phyloP scores from a whole-genome alignment of 345 rosid genomes.

The Rubroshorea leprosula region DNA sequence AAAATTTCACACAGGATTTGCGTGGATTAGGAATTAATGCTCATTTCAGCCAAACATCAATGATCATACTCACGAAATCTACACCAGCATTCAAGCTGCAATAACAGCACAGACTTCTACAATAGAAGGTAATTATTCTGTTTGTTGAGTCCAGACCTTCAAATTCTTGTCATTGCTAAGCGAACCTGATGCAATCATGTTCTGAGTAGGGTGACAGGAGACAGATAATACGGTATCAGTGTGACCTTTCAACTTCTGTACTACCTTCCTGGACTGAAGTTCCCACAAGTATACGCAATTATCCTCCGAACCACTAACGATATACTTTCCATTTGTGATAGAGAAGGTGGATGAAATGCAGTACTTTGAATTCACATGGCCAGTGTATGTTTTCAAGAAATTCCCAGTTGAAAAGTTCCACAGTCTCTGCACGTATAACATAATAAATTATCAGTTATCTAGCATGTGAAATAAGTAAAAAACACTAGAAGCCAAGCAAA shows the following conservation, averaged over 20 bases:
- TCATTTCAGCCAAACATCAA: not conserved
- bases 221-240: slow-evolving; percentile 73
- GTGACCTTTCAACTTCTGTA: slow-evolving; percentile 95
- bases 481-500: not conserved
- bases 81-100: not conserved
- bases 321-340: slow-evolving; percentile 62
- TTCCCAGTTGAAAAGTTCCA: slow-evolving; percentile 82
- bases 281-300: slow-evolving; percentile 84
- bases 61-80: not conserved
- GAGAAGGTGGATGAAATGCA: slow-evolving; percentile 76
- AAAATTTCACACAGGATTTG: too few relatives aligned
- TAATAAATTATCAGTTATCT: not conserved
- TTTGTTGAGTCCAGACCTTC: slow-evolving; percentile 79
- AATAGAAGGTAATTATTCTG: slow-evolving; percentile 22
- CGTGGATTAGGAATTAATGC: too few relatives aligned
- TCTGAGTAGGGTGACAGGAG: slow-evolving; percentile 76
- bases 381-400: slow-evolving; percentile 72
- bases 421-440: slow-evolving; percentile 48
- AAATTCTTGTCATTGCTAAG: slow-evolving; percentile 69
- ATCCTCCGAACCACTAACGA: slow-evolving; percentile 92
- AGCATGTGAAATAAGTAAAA: not conserved
- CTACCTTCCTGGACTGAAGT: slow-evolving; percentile 63
- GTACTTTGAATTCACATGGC: slow-evolving; percentile 66
- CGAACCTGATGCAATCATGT: slow-evolving; percentile 83
- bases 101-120: not conserved